These are phyloP conservation scores for Populus hybrid DNA, from an alignment of 441 rosid species.

Conservation along the genomic window DNA sequence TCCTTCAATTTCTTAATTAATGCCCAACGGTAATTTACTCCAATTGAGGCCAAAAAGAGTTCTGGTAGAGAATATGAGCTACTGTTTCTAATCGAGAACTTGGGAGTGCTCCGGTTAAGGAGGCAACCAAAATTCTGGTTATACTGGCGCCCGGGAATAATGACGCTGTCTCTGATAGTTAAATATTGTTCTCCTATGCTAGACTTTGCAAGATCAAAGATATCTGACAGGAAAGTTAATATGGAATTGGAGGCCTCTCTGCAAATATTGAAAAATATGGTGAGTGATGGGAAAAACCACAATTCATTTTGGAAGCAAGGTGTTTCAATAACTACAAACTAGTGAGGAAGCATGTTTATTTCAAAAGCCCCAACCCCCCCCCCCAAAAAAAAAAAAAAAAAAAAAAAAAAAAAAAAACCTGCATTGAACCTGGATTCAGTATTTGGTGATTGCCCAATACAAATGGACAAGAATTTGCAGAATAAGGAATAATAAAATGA, in stretches of 20 bases:
- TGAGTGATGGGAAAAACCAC: neutral
- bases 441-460: too few relatives aligned
- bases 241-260: conserved; percentile 97
- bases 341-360: neutral
- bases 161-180: too few relatives aligned
- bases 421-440: neutral
- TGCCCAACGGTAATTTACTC: neutral
- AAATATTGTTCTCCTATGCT: conserved; percentile 49
- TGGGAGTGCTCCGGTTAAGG: too few relatives aligned
- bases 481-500: neutral
- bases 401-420: too few relatives aligned
- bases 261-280: conserved; percentile 25
- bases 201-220: conserved; percentile 79
- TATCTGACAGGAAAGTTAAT: conserved; percentile 86
- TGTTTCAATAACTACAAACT: neutral
- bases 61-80: neutral
- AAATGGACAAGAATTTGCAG: neutral
- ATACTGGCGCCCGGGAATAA: too few relatives aligned
- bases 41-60: neutral
- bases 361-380: neutral
- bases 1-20: neutral
- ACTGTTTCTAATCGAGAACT: too few relatives aligned
- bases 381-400: too few relatives aligned
- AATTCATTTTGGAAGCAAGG: neutral
- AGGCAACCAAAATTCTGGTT: too few relatives aligned